Conservation (phyloP, 345 rosid genomes). For the Aegle marmelos region DNA sequence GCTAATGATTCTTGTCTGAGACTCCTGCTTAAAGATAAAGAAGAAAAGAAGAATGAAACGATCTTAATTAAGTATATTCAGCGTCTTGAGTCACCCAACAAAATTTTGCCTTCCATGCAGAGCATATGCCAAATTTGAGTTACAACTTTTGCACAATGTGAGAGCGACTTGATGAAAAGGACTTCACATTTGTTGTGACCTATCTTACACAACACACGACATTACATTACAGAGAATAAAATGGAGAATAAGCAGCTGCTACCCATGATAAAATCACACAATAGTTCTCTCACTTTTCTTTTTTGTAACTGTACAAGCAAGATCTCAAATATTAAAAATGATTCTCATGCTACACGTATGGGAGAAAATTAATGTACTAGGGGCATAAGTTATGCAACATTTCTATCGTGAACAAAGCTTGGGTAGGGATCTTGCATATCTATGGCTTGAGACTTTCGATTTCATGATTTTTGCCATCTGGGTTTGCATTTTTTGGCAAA, state of each 20-base stretch:
- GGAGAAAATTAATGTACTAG: background rate
- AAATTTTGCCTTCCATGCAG: background rate
- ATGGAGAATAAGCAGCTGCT: background rate
- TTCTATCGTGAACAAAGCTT: constrained; percentile 71
- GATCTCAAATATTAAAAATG: background rate
- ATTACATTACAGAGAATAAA: background rate
- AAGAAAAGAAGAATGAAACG: background rate
- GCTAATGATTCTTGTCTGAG: background rate
- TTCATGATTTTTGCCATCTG: constrained; percentile 74
- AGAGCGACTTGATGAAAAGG: constrained; percentile 29
- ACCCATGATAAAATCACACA: constrained; percentile 7
- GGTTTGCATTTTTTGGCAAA: constrained; percentile 75
- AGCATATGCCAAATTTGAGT: constrained; percentile 18
- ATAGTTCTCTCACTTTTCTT: constrained; percentile 13
- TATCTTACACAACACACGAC: constrained; percentile 1
- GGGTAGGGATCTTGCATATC: constrained; percentile 61
- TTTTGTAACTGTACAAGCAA: constrained; percentile 36
- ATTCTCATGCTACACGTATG: constrained; percentile 27
- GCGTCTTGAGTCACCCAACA: constrained; percentile 12
- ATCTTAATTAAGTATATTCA: background rate
- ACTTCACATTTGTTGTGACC: constrained; percentile 15
- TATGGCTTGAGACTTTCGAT: constrained; percentile 46
- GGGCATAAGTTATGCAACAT: background rate
- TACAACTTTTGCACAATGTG: constrained; percentile 7
- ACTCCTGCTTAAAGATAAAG: background rate